These are phyloP conservation scores for Leccinum pseudoinsigne DNA, from an alignment of 1,284 basidiomycete genomes.

Conservation along the genomic window DNA sequence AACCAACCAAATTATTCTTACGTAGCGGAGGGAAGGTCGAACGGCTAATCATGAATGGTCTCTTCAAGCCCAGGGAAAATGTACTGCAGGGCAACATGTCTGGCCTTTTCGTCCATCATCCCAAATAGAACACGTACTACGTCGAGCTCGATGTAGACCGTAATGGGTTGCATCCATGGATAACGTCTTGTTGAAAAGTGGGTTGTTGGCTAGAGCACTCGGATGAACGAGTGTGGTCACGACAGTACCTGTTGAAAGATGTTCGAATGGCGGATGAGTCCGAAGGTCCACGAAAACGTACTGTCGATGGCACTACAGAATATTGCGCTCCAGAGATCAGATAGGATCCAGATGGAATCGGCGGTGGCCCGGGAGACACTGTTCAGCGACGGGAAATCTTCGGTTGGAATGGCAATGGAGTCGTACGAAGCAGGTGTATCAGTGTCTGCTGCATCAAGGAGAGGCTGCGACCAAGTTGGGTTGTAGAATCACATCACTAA, in stretches of 20 bases:
- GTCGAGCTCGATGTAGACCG: slow-evolving; percentile 37
- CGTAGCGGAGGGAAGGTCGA: slow-evolving; percentile 53
- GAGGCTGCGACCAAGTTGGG: neutral
- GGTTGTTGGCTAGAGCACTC: too few species aligned
- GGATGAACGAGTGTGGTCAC: slow-evolving; percentile 66
- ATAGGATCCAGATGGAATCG: slow-evolving; percentile 68
- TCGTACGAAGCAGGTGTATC: slow-evolving; percentile 4
- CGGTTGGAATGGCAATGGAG: slow-evolving; percentile 1
- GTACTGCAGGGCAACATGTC: slow-evolving; percentile 35
- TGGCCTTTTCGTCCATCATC: slow-evolving; percentile 39
- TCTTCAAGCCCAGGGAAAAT: slow-evolving; percentile 31
- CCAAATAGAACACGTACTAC: slow-evolving; percentile 38
- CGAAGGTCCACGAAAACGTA: slow-evolving; percentile 24
- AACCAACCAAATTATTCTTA: too few species aligned
- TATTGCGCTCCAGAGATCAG: slow-evolving; percentile 75
- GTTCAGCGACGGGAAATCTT: slow-evolving; percentile 27
- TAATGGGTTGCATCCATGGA: slow-evolving; percentile 38
- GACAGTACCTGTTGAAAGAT: slow-evolving; percentile 55
- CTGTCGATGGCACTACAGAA: slow-evolving; percentile 84
- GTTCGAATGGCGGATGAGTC: neutral
- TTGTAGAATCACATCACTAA: neutral
- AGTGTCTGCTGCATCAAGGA: neutral
- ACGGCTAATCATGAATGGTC: slow-evolving; percentile 46
- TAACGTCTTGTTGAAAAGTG: too few species aligned
- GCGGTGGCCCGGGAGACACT: slow-evolving; percentile 42